Evolutionary conservation across 306 rosid genomes (phyloP).

Genomic region (Carpinus fangiana): DNA sequence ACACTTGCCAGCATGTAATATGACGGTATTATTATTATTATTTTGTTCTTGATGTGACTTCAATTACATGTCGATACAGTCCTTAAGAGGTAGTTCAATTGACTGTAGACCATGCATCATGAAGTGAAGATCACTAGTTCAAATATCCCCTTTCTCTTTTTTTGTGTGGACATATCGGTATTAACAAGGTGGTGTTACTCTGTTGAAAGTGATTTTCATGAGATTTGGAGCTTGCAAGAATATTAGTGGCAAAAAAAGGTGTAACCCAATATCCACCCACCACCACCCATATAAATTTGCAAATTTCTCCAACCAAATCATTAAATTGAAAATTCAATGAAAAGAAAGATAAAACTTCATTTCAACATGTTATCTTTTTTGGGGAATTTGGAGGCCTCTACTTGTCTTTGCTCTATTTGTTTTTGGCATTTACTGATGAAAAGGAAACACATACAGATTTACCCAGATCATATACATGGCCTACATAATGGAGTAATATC

Average conservation of each 20-base stretch:
- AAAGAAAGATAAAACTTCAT: background rate
- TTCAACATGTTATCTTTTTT: conserved; percentile 6
- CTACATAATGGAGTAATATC: conserved; percentile 16
- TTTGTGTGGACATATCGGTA: no score
- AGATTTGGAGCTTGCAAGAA: background rate
- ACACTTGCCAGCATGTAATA: no score
- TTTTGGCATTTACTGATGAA: conserved; percentile 23
- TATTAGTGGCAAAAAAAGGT: conserved; percentile 2
- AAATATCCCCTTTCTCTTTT: no score
- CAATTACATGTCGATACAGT: no score
- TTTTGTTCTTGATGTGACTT: no score
- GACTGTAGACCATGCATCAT: no score
- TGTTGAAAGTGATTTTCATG: background rate
- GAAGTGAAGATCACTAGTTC: no score
- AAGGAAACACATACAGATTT: conserved; percentile 10
- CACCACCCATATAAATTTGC: background rate
- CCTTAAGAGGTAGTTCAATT: no score
- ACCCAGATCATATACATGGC: conserved; percentile 18
- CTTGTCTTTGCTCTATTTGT: conserved; percentile 20
- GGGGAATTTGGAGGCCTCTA: conserved; percentile 16
- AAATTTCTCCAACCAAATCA: background rate
- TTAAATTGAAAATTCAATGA: background rate
- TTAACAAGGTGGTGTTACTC: no score
- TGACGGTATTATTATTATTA: no score
- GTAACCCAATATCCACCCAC: background rate